These are phyloP conservation scores for Coniochaeta hoffmannii DNA, from an alignment of 2,329 filamentous ascomycete species.

Conservation along the genomic window DNA sequence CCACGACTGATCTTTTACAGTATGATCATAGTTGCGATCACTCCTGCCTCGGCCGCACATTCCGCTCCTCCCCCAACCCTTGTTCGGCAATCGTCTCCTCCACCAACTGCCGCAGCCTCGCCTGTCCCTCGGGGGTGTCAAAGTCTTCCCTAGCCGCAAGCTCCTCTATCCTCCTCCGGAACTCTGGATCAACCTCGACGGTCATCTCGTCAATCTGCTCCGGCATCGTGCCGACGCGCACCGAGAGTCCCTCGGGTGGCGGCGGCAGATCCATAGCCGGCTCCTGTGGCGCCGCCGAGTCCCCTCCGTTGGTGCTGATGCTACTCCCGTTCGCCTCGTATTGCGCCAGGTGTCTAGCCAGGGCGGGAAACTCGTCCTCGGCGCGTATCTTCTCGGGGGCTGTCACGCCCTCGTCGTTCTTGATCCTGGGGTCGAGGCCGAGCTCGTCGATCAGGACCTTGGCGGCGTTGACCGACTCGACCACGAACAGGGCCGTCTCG, in stretches of 20 bases:
- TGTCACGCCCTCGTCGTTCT: constrained; percentile 69
- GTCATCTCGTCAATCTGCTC: constrained; percentile 48
- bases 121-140: constrained; percentile 71
- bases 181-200: constrained; percentile 68
- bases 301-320: constrained; percentile 10
- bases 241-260: constrained; percentile 66
- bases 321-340: constrained; percentile 18
- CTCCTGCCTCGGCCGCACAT: constrained; percentile 53
- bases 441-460: constrained; percentile 77
- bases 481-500: constrained; percentile 92
- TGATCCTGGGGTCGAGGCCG: constrained; percentile 56
- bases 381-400: constrained; percentile 72
- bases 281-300: constrained; percentile 14
- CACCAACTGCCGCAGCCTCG: constrained; percentile 69
- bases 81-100: constrained; percentile 70
- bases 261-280: constrained; percentile 43
- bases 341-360: constrained; percentile 61
- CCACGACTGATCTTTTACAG: constrained; percentile 26
- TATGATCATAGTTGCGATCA: constrained; percentile 25
- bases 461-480: constrained; percentile 73
- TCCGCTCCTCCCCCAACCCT: constrained; percentile 54
- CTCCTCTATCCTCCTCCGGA: constrained; percentile 81
- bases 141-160: constrained; percentile 80
- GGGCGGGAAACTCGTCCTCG: constrained; percentile 67
- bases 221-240: constrained; percentile 71